A percentile compares a stretch with the other conserved stretches of the same genome.
Conservation (phyloP, 2,329 filamentous ascomycete genomes). For the Scedosporium minutisporum region DNA sequence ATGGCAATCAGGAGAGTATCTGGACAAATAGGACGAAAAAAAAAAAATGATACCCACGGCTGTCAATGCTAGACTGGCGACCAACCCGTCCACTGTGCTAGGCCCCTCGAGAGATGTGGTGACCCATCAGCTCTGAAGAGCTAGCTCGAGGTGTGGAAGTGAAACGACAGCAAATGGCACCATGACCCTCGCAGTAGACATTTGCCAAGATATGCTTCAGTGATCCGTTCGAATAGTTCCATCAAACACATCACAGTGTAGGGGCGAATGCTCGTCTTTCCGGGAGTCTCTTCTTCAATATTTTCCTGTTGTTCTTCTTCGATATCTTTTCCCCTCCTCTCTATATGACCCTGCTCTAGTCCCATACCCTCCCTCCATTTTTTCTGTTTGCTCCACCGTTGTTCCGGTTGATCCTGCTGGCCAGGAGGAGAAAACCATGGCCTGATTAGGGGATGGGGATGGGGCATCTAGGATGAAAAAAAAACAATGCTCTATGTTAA, state of each 20-base stretch:
- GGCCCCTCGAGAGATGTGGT: too few species aligned
- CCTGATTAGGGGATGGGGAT: not conserved
- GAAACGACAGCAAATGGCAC: not conserved
- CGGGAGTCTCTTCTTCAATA: not conserved
- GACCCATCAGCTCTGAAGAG: too few species aligned
- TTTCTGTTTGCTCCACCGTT: not conserved
- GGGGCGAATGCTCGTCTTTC: not conserved
- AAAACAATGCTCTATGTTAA: constrained; percentile 4
- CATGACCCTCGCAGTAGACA: not conserved
- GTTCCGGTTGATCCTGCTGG: not conserved
- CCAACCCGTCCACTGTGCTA: not conserved
- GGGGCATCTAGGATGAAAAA: not conserved
- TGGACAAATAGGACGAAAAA: not conserved
- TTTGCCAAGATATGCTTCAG: not conserved
- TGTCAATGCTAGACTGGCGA: not conserved
- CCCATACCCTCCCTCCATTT: not conserved
- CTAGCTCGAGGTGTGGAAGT: not conserved
- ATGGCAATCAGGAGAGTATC: not conserved
- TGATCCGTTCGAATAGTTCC: not conserved
- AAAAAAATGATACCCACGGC: not conserved
- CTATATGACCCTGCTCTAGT: not conserved
- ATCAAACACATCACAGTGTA: not conserved
- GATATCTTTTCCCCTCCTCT: not conserved
- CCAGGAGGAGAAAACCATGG: not conserved
- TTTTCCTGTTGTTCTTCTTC: not conserved